Evolutionary conservation across 345 rosid species (phyloP).

Genomic region (Eucalyptus viminalis): DNA sequence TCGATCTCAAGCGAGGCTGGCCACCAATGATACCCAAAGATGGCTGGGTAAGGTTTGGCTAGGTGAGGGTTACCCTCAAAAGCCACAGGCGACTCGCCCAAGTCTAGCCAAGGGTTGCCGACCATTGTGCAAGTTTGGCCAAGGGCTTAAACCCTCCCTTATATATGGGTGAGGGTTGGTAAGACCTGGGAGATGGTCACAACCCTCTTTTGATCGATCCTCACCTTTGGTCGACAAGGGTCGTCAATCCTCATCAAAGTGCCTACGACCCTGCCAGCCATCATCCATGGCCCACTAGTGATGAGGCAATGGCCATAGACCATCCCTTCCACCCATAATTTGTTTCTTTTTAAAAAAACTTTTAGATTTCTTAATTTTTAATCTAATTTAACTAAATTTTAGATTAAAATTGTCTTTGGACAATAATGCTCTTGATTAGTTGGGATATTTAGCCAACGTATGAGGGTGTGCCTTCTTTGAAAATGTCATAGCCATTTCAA

Average conservation of each 20-base stretch:
- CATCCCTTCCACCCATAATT: not conserved
- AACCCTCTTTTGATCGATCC: too few species aligned
- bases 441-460: too few species aligned
- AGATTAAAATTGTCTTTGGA: not conserved
- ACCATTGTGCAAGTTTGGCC: not conserved
- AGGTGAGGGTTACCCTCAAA: not conserved
- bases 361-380: too few species aligned
- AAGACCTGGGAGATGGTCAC: too few species aligned
- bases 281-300: fast-evolving
- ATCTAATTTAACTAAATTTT: too few species aligned
- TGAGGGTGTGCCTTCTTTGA: not conserved
- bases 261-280: fast-evolving
- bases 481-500: not conserved
- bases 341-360: too few species aligned
- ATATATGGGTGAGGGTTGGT: not conserved
- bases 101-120: not conserved
- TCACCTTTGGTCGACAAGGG: not conserved
- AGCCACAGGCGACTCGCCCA: fast-evolving
- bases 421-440: too few species aligned
- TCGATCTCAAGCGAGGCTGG: fast-evolving
- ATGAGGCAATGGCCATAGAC: fast-evolving
- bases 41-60: not conserved
- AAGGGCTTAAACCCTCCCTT: not conserved
- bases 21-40: not conserved
- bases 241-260: fast-evolving